Base-by-base conservation (phyloP, 768 basidiomycete species). In the Tylopilus vinaceipallidus region DNA sequence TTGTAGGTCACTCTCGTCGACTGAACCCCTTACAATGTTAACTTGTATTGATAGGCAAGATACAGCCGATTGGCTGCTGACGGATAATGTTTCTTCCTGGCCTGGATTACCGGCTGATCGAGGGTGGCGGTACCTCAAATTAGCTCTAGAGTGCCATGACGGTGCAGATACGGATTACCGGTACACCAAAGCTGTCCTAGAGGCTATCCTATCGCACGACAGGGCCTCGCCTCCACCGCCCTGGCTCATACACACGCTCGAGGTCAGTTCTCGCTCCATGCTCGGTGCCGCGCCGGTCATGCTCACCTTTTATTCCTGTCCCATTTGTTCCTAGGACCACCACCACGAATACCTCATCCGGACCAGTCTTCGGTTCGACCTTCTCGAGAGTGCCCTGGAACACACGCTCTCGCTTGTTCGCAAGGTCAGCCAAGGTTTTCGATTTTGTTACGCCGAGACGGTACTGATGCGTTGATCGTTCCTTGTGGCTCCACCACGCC, bases 101-200 rank as follows among this genome's bases (percentile, higher is more conserved):
- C 79, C 87, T 17, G 95, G 95, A 4, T 79, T 87, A 6, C 74
- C 84, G 16, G 78, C 83, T 30, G 86, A 90, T 55, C 80, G 88
- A 53, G 92, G 85, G 5, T 94, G 94, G 90, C 79, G 88, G 61
- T 93, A 93, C 66, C 78, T 99, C 38, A 87, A 91, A 55, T 77
- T 83, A 56, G 79, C 85, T 17, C 74, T 98, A 53, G 81, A 85
- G 49, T 81, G 85, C 41, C 81, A 97, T 58, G 95, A 99, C 63
- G 74, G 74, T 11, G 59, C 73, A 17, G 78, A 82, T 44, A 89
- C 82, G 13, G 84, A 91, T 62, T 84, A 78, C 69, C 77, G 76
- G 49, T 95, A 97, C 65, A 79, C 79, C 41, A 89, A 91, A 60
- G 79, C 82, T 20, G 80, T 82, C 13, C 72, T 94, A 41, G 89